Base-by-base conservation (phyloP, 192 early-diverging fungal genomes). In the Cladochytrium replicatum region DNA sequence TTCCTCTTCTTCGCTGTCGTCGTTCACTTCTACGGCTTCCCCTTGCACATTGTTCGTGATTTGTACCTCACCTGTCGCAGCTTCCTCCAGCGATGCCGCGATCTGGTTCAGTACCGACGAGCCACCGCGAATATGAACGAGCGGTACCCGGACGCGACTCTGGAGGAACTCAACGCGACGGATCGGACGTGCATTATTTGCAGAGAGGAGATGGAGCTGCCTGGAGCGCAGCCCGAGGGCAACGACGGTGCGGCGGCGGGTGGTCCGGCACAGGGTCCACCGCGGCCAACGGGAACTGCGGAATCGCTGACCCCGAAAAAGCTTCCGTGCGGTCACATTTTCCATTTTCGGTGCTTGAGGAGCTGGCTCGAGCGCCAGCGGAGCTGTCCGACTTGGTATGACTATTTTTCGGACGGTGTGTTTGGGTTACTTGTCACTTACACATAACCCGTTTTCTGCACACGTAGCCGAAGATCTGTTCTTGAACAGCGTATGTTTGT, bases 321-420 rank as follows among this genome's bases (percentile, higher is more conserved):
- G 42, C 73, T 99, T 27, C 88, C 87, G 0, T 99, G 95, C 60
- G 91, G 91, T 0, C 95, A 99, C 49, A 85, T 99, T 19, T 99
- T 99, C 55, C 95, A 99, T 60, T 92, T 97, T 56, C 83, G 87
- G 52, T 99, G 95, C 63, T 67, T 99, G 29, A 71, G 88, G 41
- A 92, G 86, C 66, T 99, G 95, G 95, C 66, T 99, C 6, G 95
- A 99, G 60, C 58, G 93, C 47, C 95, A 99, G 59, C 95, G 97
- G 56, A 89, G 81, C 46, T 99, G 95, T 60, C 95, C 95, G 4
- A 99, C 95, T 0, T 99, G 93, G 78, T 83, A 70, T n/a, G n/a
- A n/a, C n/a, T n/a, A n/a, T n/a, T n/a, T n/a, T n/a, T n/a, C n/a
- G n/a, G n/a, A n/a, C n/a, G n/a, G n/a, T n/a, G n/a, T n/a, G n/a